Evolutionary conservation across 768 basidiomycete genomes (phyloP).

Genomic region (Amyloporia xantha): DNA sequence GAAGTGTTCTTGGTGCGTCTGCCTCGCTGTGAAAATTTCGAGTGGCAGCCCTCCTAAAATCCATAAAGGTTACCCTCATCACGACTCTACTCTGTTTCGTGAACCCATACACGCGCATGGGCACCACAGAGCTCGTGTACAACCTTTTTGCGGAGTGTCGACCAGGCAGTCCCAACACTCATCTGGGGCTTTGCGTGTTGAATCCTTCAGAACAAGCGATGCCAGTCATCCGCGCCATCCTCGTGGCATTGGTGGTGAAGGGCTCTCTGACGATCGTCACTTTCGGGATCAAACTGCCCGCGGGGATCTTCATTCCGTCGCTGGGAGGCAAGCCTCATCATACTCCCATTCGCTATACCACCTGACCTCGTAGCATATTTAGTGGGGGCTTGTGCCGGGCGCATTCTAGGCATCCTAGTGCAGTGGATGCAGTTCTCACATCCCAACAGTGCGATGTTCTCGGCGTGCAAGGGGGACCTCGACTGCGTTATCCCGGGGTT

Average conservation of each 20-base stretch:
- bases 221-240: constrained; percentile 58
- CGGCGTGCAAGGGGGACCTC: constrained; percentile 52
- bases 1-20: constrained; percentile 78
- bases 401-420: constrained; percentile 76
- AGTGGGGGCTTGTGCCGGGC: constrained; percentile 90
- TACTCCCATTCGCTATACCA: no score
- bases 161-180: constrained; percentile 43
- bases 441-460: constrained; percentile 57
- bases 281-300: constrained; percentile 87
- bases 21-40: no score
- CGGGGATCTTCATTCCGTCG: constrained; percentile 96
- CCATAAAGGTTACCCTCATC: constrained; percentile 67
- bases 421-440: constrained; percentile 66
- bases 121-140: constrained; percentile 92
- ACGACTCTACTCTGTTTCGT: constrained; percentile 78
- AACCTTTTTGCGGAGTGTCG: constrained; percentile 86
- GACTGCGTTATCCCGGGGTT: constrained; percentile 85
- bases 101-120: constrained; percentile 89
- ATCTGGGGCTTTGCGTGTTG: constrained; percentile 65
- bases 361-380: no score
- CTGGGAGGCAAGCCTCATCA: constrained; percentile 45
- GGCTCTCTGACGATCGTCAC: constrained; percentile 78
- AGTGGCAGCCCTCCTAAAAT: no score
- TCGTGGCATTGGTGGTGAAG: constrained; percentile 78
- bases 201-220: constrained; percentile 52